A percentile compares a stretch with the other conserved stretches of the same genome.
phyloP scores from a whole-genome alignment of 225 moss, liverwort and hornwort genomes.

The Lunularia cruciata region DNA sequence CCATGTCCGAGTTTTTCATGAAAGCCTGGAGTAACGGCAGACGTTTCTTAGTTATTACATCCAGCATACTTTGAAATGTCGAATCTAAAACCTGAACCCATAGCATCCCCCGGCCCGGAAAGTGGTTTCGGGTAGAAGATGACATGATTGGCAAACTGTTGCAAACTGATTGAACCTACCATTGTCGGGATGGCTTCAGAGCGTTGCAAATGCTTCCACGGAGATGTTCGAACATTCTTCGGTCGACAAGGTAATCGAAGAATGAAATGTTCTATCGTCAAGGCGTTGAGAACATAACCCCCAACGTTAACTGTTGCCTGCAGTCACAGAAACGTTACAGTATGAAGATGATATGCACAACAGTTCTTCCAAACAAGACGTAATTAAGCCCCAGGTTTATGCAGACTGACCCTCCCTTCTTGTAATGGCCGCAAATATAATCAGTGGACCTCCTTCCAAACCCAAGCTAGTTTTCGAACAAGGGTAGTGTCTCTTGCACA shows the following conservation, averaged over 20 bases:
- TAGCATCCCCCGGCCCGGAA: no score
- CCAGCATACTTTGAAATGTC: no score
- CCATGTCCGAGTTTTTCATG: slow-evolving; percentile 40
- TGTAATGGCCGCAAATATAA: not conserved
- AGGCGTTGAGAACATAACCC: slow-evolving; percentile 48
- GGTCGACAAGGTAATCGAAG: slow-evolving; percentile 50
- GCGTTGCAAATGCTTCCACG: slow-evolving; percentile 44
- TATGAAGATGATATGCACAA: not conserved
- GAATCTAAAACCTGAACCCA: no score
- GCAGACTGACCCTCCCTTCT: not conserved
- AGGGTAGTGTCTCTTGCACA: not conserved
- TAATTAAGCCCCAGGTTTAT: no score
- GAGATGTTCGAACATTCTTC: slow-evolving; percentile 43
- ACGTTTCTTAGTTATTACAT: not conserved
- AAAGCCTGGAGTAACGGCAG: slow-evolving; percentile 28
- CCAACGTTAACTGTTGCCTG: slow-evolving; percentile 60
- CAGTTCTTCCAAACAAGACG: not conserved
- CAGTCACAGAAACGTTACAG: no score
- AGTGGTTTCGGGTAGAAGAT: not conserved
- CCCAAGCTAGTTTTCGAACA: not conserved
- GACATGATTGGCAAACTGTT: not conserved
- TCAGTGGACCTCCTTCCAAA: not conserved
- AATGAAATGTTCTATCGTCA: slow-evolving; percentile 57
- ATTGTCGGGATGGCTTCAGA: slow-evolving; percentile 38
- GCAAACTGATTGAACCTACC: no score